Percentiles rank a stretch among this genome's conserved stretches.
These are phyloP conservation scores for Colletotrichum sp. DNA, from an alignment of 2,329 filamentous ascomycete species.

Conservation along the genomic window DNA sequence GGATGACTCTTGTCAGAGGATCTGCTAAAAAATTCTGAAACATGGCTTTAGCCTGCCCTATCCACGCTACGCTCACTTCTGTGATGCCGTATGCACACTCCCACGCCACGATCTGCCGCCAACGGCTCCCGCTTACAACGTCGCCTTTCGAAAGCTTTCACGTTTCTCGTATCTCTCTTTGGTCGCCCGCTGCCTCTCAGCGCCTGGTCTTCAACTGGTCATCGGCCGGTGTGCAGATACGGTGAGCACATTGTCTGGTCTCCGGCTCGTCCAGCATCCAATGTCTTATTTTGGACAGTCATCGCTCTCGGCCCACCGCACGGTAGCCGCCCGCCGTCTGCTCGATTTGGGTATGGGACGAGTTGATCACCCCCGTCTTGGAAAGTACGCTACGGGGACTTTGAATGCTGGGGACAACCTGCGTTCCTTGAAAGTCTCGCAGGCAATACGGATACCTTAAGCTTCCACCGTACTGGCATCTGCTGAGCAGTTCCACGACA, in stretches of 20 bases:
- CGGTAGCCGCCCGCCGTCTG: neutral
- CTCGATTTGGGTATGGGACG: neutral
- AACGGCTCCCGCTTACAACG: conserved; percentile 1
- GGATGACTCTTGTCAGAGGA: conserved; percentile 20
- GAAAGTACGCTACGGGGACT: neutral
- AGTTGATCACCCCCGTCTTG: neutral
- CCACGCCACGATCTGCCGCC: conserved; percentile 14
- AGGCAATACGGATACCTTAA: neutral
- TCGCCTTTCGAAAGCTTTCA: neutral
- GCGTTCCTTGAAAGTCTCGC: neutral
- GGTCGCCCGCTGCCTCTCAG: neutral
- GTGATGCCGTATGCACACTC: conserved; percentile 9
- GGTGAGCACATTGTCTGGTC: neutral
- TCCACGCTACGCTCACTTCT: neutral
- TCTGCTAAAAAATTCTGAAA: conserved; percentile 18
- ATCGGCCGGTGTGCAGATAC: neutral
- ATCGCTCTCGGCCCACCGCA: neutral
- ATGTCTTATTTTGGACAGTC: neutral
- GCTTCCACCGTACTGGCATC: neutral
- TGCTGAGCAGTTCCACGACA: neutral
- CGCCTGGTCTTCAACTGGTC: neutral
- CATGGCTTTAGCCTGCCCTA: conserved; percentile 11
- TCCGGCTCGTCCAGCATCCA: neutral
- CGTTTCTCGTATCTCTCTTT: neutral
- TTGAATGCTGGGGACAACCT: neutral